phyloP scores from a whole-genome alignment of 129 eudicot species.

The Kitagawia praeruptora region DNA sequence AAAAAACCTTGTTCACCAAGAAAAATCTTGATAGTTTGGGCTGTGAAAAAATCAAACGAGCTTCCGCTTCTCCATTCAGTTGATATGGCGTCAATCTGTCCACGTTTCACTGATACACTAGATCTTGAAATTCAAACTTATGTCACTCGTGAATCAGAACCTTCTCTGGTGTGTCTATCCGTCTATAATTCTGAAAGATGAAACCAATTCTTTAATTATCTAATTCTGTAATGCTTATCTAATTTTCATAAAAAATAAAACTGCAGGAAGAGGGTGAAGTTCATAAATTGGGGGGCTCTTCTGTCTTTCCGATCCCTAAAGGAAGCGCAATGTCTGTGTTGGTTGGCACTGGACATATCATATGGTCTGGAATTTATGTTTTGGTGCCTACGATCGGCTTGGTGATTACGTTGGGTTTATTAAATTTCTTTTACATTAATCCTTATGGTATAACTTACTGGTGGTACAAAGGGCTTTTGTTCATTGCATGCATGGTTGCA shows the following conservation, averaged over 20 bases:
- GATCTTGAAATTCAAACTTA: slow-evolving; percentile 83
- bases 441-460: slow-evolving; percentile 36
- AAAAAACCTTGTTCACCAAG: slow-evolving; percentile 64
- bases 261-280: slow-evolving; percentile 73
- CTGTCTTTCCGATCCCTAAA: slow-evolving; percentile 34
- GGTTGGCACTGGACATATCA: slow-evolving; percentile 74
- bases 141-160: slow-evolving; percentile 82
- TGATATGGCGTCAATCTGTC: slow-evolving; percentile 53
- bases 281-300: slow-evolving; percentile 25
- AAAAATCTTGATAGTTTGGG: slow-evolving; percentile 78
- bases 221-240: not conserved
- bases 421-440: slow-evolving; percentile 47
- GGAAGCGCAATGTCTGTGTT: slow-evolving; percentile 56
- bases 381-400: slow-evolving; percentile 59
- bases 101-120: slow-evolving; percentile 42
- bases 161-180: slow-evolving; percentile 47
- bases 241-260: not conserved
- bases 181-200: not conserved
- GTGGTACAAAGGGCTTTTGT: slow-evolving; percentile 88
- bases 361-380: slow-evolving; percentile 73
- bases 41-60: slow-evolving; percentile 74
- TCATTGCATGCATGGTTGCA: slow-evolving; percentile 55
- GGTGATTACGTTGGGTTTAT: slow-evolving; percentile 34
- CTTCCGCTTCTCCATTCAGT: slow-evolving; percentile 71
- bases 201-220: not conserved